phyloP scores from a whole-genome alignment of 2,329 filamentous ascomycete genomes.

The Chalaropsis ovoidea region DNA sequence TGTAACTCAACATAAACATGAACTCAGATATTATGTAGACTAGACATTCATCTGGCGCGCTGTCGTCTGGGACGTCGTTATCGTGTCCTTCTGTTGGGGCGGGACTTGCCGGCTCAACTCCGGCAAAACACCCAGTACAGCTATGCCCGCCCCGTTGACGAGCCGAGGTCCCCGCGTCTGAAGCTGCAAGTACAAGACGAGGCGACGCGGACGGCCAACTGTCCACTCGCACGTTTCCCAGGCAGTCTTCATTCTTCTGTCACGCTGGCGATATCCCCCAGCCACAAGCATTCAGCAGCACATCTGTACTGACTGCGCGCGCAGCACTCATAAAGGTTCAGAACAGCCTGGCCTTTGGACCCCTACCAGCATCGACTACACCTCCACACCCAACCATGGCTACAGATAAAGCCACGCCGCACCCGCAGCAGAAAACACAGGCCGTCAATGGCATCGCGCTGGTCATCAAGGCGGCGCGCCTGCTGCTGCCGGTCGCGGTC shows the following conservation, averaged over 20 bases:
- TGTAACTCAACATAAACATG: too few species aligned
- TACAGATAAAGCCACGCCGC: background rate
- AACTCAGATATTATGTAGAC: background rate
- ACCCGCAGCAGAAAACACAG: conserved; percentile 13
- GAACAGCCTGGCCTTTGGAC: background rate
- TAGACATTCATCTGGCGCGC: background rate
- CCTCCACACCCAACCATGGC: background rate
- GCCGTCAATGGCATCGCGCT: conserved; percentile 26
- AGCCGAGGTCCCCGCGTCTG: conserved; percentile 3
- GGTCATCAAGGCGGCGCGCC: conserved; percentile 31
- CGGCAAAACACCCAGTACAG: background rate
- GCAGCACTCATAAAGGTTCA: background rate
- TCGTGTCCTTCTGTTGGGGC: background rate
- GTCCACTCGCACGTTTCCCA: background rate
- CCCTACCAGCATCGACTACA: background rate
- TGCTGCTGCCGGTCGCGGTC: conserved; percentile 37
- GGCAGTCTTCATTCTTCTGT: background rate
- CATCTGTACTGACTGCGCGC: background rate
- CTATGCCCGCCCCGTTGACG: background rate
- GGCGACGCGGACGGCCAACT: background rate
- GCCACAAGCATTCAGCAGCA: background rate
- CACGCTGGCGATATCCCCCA: background rate
- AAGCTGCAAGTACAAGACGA: background rate
- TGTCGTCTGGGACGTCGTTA: background rate
- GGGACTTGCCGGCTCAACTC: background rate